Conservation (phyloP, 305 asterid genomes). For the Fraxinus baroniana region DNA sequence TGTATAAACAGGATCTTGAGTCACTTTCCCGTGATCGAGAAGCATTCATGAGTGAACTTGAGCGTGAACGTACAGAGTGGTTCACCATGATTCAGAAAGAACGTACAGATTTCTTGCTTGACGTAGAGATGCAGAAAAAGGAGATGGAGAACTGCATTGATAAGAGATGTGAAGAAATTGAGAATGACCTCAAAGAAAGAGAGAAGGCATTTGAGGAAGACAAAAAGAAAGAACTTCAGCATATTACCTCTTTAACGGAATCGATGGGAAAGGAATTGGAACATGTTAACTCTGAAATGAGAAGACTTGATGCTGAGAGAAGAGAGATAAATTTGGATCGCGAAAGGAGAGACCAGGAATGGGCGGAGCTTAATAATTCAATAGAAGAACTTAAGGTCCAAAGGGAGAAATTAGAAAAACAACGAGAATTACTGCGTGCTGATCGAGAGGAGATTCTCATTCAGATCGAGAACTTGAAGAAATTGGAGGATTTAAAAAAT, state of each 20-base stretch:
- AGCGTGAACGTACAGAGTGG: constrained; percentile 73
- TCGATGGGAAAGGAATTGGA: constrained; percentile 65
- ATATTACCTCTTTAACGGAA: constrained; percentile 60
- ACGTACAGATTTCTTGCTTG: constrained; percentile 65
- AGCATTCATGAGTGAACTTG: constrained; percentile 67
- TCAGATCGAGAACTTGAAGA: constrained; percentile 72
- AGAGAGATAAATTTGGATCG: constrained; percentile 70
- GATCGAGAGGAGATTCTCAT: constrained; percentile 78
- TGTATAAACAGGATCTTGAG: constrained; percentile 67
- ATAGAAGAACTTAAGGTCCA: constrained; percentile 83
- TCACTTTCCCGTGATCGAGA: constrained; percentile 78
- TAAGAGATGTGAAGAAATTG: constrained; percentile 83
- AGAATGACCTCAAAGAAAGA: constrained; percentile 61
- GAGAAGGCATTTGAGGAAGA: constrained; percentile 73
- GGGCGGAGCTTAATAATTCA: constrained; percentile 72
- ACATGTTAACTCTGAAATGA: constrained; percentile 70
- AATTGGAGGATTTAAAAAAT: constrained; percentile 70
- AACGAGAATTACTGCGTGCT: constrained; percentile 77
- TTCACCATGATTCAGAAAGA: constrained; percentile 77
- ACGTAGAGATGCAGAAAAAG: constrained; percentile 69
- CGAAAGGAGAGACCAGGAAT: constrained; percentile 76
- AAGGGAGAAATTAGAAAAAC: constrained; percentile 85
- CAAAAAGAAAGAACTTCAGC: constrained; percentile 63
- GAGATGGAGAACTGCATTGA: constrained; percentile 71
- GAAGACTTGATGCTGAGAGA: constrained; percentile 70